Evolutionary conservation across 2,329 filamentous ascomycete species (phyloP), one percentile per base, ranked within the genome.

Genomic region (Curvularia eragrostidis): DNA sequence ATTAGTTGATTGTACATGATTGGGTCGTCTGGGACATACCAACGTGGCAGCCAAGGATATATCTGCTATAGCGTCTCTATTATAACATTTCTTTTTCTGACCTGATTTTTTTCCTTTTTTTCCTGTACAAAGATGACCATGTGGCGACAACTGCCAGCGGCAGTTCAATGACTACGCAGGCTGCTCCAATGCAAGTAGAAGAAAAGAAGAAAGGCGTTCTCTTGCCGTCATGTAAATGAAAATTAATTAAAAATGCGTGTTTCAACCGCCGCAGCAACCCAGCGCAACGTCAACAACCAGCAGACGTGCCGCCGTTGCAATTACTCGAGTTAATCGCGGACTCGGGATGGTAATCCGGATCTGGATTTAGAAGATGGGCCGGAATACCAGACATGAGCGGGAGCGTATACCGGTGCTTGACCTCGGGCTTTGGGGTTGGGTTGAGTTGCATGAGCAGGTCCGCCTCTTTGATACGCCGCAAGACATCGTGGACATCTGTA

Each of bases 381-480:
- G 50, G 41, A 3, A 46, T 52, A 0, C 39, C 42, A 1, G 50
- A 38, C 19, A 46, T 28, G 5, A 52, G 30, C 0, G 50, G 50
- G 8, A 52, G 41, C 5, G 41, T 52, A 44, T 52, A 44, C 18
- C 23, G 30, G n/a, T 36, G n/a, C 13, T 44, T 58, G 26, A 23
- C 46, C 52, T 24, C 62, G 54, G 5, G 62, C 59, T 9, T 52
- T 53, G 24, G 58, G 19, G 18, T 55, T 38, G 59, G 38, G 13
- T 56, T 48, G 12, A 64, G 28, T 21, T 66, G 63, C 12, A 65
- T 48, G 2, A 61, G 58, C 10, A 65, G 30, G 23, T 62, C 56
- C 15, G 63, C 65, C 13, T 63, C 60, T 46, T 59, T 60, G 15
- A 65, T 54, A 13, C 61, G 55, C 10, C 48, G 56, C 19, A 67